Conservation (phyloP, 2,329 filamentous ascomycete species). For the Cryoendolithus antarcticus region DNA sequence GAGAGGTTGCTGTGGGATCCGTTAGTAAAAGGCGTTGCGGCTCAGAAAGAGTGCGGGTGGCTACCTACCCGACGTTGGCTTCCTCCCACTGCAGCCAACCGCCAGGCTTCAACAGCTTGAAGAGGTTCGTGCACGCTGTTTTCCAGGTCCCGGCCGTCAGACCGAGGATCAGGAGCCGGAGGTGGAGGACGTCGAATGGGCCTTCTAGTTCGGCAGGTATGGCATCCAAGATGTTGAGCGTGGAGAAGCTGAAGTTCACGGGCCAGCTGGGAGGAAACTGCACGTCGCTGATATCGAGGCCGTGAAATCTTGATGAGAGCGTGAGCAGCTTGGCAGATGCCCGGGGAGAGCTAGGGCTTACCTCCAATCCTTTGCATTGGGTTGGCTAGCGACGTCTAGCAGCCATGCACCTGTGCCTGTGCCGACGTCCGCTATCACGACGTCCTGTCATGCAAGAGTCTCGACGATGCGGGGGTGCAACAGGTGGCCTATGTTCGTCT, state of each 20-base stretch:
- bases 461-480: conserved; percentile 9
- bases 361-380: not conserved
- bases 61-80: conserved; percentile 5
- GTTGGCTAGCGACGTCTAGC: conserved; percentile 6
- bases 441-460: conserved; percentile 5
- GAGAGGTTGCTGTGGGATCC: not conserved
- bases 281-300: conserved; percentile 11
- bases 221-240: conserved; percentile 11
- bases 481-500: conserved; percentile 7
- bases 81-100: conserved; percentile 14
- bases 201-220: conserved; percentile 4
- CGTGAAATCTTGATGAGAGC: conserved; percentile 5
- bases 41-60: not conserved
- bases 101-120: conserved; percentile 12
- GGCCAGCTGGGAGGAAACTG: conserved; percentile 9
- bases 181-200: conserved; percentile 12
- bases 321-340: too few species aligned
- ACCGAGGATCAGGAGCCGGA: conserved; percentile 11
- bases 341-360: not conserved
- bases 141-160: conserved; percentile 9
- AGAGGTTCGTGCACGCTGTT: conserved; percentile 6
- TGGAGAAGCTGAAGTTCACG: conserved; percentile 1
- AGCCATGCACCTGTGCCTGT: conserved; percentile 14
- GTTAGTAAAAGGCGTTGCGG: not conserved
- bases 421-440: conserved; percentile 12